Percentiles rank a stretch among this genome's conserved stretches.
phyloP scores from a whole-genome alignment of 495 filamentous ascomycete species.

The Aspergillus panamensis region DNA sequence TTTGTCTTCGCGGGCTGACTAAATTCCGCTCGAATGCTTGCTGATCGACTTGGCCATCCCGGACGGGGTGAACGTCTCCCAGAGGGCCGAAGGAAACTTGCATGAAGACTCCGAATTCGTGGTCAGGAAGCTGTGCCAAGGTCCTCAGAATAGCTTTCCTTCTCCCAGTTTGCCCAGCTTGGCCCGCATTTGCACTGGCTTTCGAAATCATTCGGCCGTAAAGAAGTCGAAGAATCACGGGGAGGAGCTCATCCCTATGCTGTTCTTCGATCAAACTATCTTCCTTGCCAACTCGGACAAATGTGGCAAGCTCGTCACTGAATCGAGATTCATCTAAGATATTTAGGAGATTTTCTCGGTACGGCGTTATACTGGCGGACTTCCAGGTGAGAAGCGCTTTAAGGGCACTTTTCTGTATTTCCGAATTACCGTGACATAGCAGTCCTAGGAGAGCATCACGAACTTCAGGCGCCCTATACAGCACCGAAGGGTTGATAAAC shows the following conservation, averaged over 20 bases:
- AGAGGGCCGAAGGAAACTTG: slow-evolving; percentile 76
- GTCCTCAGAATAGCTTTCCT: slow-evolving; percentile 63
- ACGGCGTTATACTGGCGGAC: slow-evolving; percentile 64
- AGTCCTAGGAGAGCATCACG: slow-evolving; percentile 68
- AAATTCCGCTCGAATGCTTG: slow-evolving; percentile 49
- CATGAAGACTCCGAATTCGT: slow-evolving; percentile 74
- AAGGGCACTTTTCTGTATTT: slow-evolving; percentile 79
- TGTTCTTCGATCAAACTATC: slow-evolving; percentile 70
- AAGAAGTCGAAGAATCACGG: slow-evolving; percentile 79
- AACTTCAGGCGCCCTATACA: slow-evolving; percentile 76
- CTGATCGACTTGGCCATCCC: slow-evolving; percentile 49
- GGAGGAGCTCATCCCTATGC: slow-evolving; percentile 69
- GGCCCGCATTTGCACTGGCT: slow-evolving; percentile 54
- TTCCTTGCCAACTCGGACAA: slow-evolving; percentile 67
- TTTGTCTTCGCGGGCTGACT: slow-evolving; percentile 68
- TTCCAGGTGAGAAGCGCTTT: slow-evolving; percentile 91
- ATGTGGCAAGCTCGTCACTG: slow-evolving; percentile 82
- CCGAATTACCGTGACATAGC: slow-evolving; percentile 80
- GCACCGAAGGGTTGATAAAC: slow-evolving; percentile 77
- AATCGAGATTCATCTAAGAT: slow-evolving; percentile 89
- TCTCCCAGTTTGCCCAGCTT: slow-evolving; percentile 58
- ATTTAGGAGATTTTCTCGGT: slow-evolving; percentile 83
- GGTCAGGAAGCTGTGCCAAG: slow-evolving; percentile 55
- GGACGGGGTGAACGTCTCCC: slow-evolving; percentile 50
- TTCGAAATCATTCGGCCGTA: slow-evolving; percentile 86